Evolutionary conservation across 2,329 filamentous ascomycete genomes (phyloP), one percentile per base, ranked within the genome.

Genomic region (Calonectria ilicicola): DNA sequence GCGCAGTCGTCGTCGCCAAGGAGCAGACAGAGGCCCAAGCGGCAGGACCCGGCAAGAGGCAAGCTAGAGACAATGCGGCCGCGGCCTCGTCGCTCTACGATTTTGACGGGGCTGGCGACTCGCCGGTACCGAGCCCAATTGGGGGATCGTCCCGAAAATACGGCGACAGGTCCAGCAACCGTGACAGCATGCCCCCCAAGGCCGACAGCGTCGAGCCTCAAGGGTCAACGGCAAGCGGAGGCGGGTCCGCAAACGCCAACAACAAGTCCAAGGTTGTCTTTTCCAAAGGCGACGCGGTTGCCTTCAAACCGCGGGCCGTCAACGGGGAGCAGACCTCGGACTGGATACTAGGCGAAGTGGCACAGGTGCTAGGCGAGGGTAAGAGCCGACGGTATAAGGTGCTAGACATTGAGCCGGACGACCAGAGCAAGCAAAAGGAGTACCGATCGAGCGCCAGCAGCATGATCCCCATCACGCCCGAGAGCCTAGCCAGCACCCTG

Each of bases 381-480:
- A 95, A 95, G 82, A 93, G 91, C 80, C 89, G 93, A 79, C 90
- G 93, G 53, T 96, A 96, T 84, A 93, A 93, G 82, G 94, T 96
- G 27, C 91, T 95, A 78, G 94, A 96, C 79, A 93, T 93, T 35
- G 94, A 95, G 80, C 93, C 94, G 1, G 94, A 95, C 78, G 91
- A 90, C 80, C 90, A 87, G 78, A 91, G 88, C 78, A 92, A 91
- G 77, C 90, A 93, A 73, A 89, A 90, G 74, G 90, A 91, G 77
- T 95, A 94, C 81, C 91, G 91, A 69, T 93, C 93, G 3, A 92
- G 90, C 51, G 94, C 94, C 1, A 92, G 90, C 80, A 94, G 90
- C 80, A 92, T 97, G 87, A 95, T 96, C 56, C 90, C 92, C 2
- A 95, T 97, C 69, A 93, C 94, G 2, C 87, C 90, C 0, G 85